phyloP scores from a whole-genome alignment of 202 grass and related monocot species.

The Tripidium arundinaceum region DNA sequence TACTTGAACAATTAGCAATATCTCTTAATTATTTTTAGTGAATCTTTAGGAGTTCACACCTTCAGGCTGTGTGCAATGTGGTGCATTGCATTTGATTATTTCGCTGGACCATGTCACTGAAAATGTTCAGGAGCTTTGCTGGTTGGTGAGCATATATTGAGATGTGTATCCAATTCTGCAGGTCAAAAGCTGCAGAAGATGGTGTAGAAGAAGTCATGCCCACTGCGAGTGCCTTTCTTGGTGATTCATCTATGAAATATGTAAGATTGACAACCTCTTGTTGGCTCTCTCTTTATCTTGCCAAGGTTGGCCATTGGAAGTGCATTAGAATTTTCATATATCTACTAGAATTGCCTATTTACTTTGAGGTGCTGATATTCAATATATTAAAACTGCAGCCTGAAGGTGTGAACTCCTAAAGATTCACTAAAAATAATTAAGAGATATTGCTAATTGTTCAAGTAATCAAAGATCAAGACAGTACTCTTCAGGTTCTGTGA shows the following conservation, averaged over 20 bases:
- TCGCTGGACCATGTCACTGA: slow-evolving; percentile 23
- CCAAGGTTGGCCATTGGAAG: not conserved
- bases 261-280: slow-evolving; percentile 45
- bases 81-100: slow-evolving; percentile 16
- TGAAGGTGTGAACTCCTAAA: not conserved
- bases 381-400: slow-evolving; percentile 41
- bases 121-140: slow-evolving; percentile 25
- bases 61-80: slow-evolving; percentile 15
- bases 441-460: slow-evolving; percentile 25
- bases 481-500: slow-evolving; percentile 84
- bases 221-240: slow-evolving; percentile 40
- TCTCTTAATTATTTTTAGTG: too few relatives aligned
- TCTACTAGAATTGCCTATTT: slow-evolving; percentile 6
- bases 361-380: slow-evolving; percentile 31
- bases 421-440: slow-evolving; percentile 23
- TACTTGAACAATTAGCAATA: slow-evolving; percentile 26
- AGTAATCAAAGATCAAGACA: slow-evolving; percentile 52
- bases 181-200: slow-evolving; percentile 66
- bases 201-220: slow-evolving; percentile 51
- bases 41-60: too few relatives aligned
- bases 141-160: slow-evolving; percentile 4
- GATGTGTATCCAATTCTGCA: slow-evolving; percentile 37
- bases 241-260: slow-evolving; percentile 69
- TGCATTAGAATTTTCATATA: slow-evolving; percentile 19
- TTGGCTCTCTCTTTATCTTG: slow-evolving; percentile 7